phyloP scores from a whole-genome alignment of 2,329 filamentous ascomycete species.

The Reticulascus tulasneorum region DNA sequence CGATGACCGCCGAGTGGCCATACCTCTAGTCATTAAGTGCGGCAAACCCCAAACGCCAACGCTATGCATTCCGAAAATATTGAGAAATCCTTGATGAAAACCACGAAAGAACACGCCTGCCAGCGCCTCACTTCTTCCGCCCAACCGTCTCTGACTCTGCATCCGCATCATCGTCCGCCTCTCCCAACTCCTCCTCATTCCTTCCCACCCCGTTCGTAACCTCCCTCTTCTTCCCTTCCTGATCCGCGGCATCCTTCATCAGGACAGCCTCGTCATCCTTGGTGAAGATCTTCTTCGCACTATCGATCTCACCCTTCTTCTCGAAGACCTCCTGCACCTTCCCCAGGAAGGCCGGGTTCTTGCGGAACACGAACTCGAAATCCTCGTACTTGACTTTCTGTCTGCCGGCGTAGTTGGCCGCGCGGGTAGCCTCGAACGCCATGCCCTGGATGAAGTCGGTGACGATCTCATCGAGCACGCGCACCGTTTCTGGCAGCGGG shows the following conservation, averaged over 20 bases:
- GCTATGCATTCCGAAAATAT: too few relatives aligned
- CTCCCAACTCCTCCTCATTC: constrained; percentile 48
- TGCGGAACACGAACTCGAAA: constrained; percentile 88
- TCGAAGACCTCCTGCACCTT: constrained; percentile 85
- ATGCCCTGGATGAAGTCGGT: constrained; percentile 96
- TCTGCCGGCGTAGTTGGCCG: constrained; percentile 79
- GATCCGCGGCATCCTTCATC: constrained; percentile 46
- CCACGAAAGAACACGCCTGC: too few relatives aligned
- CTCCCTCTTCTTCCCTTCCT: constrained; percentile 35
- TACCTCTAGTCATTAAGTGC: too few relatives aligned
- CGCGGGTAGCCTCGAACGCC: constrained; percentile 82
- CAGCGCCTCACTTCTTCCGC: too few relatives aligned
- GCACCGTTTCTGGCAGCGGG: constrained; percentile 78
- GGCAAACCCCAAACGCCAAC: constrained; percentile 9
- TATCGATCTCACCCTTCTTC: constrained; percentile 82
- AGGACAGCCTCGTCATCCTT: constrained; percentile 62
- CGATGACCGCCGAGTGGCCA: too few relatives aligned
- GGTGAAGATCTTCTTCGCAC: constrained; percentile 72
- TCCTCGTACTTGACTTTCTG: constrained; percentile 98
- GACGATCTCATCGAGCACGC: constrained; percentile 88
- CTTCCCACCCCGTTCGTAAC: constrained; percentile 17
- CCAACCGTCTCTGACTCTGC: constrained; percentile 20
- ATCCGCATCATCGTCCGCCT: constrained; percentile 46
- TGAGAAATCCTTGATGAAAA: too few relatives aligned
- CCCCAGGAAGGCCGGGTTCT: constrained; percentile 80